These are phyloP conservation scores for Oryza rufipogon DNA, from an alignment of 176 grass and related monocot genomes.

Conservation along the genomic window DNA sequence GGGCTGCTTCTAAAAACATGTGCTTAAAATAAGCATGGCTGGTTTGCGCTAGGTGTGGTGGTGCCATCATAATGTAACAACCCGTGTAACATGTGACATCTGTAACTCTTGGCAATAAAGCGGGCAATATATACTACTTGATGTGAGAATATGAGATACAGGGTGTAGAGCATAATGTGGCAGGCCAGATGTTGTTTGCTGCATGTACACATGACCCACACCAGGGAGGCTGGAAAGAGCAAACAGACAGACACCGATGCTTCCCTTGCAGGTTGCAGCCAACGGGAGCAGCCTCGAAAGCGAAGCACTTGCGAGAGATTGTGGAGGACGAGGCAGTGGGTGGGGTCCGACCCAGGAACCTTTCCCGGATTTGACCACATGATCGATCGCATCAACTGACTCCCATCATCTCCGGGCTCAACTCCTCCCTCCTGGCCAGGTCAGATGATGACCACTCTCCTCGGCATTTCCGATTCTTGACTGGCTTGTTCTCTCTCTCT, in stretches of 20 bases:
- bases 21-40: not conserved
- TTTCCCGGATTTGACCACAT: slow-evolving; percentile 43
- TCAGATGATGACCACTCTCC: slow-evolving; percentile 2
- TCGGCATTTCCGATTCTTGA: not conserved
- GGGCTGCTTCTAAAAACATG: not conserved
- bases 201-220: no score
- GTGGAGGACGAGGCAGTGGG: not conserved
- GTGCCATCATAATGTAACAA: not conserved
- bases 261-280: not conserved
- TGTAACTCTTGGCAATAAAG: not conserved
- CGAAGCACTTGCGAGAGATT: not conserved
- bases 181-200: not conserved
- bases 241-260: not conserved
- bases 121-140: not conserved
- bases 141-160: not conserved
- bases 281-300: no score
- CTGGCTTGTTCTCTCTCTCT: not conserved
- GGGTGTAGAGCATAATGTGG: not conserved
- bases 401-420: slow-evolving; percentile 19
- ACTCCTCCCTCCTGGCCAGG: not conserved
- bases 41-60: not conserved
- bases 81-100: not conserved
- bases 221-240: not conserved
- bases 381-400: slow-evolving; percentile 30
- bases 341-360: not conserved